Conservation (phyloP, 2,329 filamentous ascomycete genomes). For the Akanthomyces uredinophilus region DNA sequence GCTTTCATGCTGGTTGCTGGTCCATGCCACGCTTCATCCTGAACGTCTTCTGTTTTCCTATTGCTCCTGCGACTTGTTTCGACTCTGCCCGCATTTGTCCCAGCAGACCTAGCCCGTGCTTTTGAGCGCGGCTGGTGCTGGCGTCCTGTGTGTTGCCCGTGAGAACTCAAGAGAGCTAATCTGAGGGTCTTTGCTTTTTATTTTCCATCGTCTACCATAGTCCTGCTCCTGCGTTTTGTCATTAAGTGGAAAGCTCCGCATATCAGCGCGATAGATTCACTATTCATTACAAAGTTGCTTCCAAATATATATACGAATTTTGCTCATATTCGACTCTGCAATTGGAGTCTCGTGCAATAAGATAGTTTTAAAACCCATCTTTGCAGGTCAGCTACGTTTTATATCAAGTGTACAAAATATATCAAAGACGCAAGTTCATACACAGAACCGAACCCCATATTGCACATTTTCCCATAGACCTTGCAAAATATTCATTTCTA, state of each 20-base stretch:
- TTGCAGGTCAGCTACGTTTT: slow-evolving; percentile 2
- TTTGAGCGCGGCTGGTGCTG: neutral
- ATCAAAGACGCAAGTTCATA: neutral
- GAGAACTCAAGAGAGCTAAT: slow-evolving; percentile 55
- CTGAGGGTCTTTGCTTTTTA: slow-evolving; percentile 38
- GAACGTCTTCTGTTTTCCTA: neutral
- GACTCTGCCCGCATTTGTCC: slow-evolving; percentile 8
- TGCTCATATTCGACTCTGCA: neutral
- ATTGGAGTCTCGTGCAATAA: neutral
- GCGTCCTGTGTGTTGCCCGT: slow-evolving; percentile 37
- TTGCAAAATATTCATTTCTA: slow-evolving; percentile 14
- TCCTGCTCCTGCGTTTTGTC: neutral
- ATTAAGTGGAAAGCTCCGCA: neutral
- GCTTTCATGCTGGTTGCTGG: neutral
- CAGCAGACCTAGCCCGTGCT: neutral
- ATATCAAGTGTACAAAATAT: slow-evolving; percentile 2
- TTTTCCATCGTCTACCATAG: neutral
- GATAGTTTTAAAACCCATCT: neutral
- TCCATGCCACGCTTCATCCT: neutral
- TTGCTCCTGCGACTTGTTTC: slow-evolving; percentile 14
- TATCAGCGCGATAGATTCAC: no score
- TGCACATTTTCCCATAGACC: neutral
- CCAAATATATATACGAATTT: neutral
- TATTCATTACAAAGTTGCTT: neutral
- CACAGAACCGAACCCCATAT: neutral